Evolutionary conservation across 2,329 filamentous ascomycete genomes (phyloP).

Genomic region (Hypoxylon rubiginosum): DNA sequence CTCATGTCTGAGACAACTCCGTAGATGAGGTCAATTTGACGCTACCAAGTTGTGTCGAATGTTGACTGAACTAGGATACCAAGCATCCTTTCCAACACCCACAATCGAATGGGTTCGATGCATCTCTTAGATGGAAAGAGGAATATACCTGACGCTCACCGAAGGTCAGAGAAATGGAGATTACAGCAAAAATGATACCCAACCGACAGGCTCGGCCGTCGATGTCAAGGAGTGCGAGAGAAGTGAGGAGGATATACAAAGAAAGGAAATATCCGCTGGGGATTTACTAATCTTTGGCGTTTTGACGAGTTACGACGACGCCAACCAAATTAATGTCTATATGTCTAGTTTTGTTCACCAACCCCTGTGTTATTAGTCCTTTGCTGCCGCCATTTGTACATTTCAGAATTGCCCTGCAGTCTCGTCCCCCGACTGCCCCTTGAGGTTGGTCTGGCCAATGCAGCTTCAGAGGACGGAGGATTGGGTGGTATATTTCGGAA

Average conservation of each 20-base stretch:
- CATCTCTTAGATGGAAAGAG: conserved; percentile 14
- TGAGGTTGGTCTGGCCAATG: conserved; percentile 24
- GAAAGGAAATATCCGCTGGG: conserved; percentile 32
- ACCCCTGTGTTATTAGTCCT: conserved; percentile 46
- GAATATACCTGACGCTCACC: conserved; percentile 17
- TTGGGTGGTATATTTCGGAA: conserved; percentile 28
- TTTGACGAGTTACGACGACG: conserved; percentile 49
- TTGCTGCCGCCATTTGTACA: conserved; percentile 49
- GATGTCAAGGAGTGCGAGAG: conserved; percentile 32
- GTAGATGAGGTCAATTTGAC: background rate
- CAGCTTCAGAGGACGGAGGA: conserved; percentile 26
- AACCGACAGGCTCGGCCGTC: conserved; percentile 34
- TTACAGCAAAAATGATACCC: conserved; percentile 47
- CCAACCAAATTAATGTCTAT: conserved; percentile 53
- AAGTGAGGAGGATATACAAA: conserved; percentile 35
- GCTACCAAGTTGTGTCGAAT: conserved; percentile 1
- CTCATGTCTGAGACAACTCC: conserved; percentile 61
- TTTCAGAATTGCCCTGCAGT: conserved; percentile 45
- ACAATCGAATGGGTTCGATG: conserved; percentile 2
- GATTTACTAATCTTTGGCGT: conserved; percentile 37
- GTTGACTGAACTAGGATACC: conserved; percentile 11
- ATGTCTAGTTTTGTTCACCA: conserved; percentile 49
- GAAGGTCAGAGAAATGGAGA: conserved; percentile 30
- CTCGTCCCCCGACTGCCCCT: conserved; percentile 48
- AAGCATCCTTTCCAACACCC: conserved; percentile 2